Conservation (phyloP, 768 basidiomycete genomes). For the Auriscalpium microsporum region DNA sequence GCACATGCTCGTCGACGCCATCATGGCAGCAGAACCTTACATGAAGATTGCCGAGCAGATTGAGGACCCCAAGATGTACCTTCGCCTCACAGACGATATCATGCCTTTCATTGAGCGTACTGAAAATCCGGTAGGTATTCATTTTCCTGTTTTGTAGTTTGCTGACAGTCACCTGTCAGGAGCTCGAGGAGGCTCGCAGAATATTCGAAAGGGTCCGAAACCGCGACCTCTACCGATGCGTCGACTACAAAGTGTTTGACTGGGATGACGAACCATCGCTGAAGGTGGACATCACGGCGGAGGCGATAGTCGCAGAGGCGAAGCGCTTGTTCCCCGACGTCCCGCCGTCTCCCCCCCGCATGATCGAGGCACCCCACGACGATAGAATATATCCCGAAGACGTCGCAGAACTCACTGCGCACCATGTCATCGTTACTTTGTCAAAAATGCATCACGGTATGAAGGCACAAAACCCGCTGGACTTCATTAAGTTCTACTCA, state of each 20-base stretch:
- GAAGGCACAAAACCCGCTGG: constrained; percentile 59
- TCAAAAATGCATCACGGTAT: constrained; percentile 71
- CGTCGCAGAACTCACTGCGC: constrained; percentile 29
- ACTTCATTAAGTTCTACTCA: constrained; percentile 64
- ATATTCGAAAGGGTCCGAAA: constrained; percentile 54
- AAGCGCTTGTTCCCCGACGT: constrained; percentile 7
- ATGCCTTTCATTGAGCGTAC: constrained; percentile 50
- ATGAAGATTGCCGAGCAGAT: constrained; percentile 53
- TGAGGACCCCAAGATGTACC: constrained; percentile 46
- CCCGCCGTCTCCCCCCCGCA: background rate
- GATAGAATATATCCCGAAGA: constrained; percentile 13
- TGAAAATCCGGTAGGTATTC: constrained; percentile 35
- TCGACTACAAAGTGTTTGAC: constrained; percentile 53
- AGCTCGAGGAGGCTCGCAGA: constrained; percentile 45
- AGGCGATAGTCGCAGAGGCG: constrained; percentile 25
- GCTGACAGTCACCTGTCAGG: constrained; percentile 29
- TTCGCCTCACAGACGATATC: constrained; percentile 64
- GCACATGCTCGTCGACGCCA: constrained; percentile 76
- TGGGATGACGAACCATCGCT: constrained; percentile 23
- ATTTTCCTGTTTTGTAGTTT: background rate
- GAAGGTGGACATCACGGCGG: constrained; percentile 26
- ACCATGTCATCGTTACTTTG: constrained; percentile 58
- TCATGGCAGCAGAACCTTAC: constrained; percentile 58
- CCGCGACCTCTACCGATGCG: constrained; percentile 61
- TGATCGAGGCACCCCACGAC: background rate